phyloP scores from a whole-genome alignment of 768 basidiomycete species.

The Pisolithus sp. region DNA sequence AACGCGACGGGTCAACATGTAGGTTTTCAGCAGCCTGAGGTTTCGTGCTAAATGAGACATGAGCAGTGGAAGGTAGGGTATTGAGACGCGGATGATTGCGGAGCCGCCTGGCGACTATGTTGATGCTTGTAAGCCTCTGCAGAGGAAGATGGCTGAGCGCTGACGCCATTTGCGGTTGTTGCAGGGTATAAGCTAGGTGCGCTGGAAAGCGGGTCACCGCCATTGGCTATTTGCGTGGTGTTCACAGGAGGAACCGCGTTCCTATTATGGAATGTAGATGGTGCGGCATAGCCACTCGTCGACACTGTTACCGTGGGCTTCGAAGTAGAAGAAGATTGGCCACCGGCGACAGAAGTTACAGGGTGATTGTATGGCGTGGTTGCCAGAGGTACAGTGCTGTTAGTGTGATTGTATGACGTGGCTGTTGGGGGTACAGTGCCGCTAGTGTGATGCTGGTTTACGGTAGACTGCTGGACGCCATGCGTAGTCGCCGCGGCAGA shows the following conservation, averaged over 20 bases:
- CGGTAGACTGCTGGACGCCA: neutral
- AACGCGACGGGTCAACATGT: constrained; percentile 14
- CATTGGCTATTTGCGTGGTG: neutral
- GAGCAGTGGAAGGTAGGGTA: constrained; percentile 7
- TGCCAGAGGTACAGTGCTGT: neutral
- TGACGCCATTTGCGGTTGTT: constrained; percentile 1
- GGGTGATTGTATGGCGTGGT: constrained; percentile 3
- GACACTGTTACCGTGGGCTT: constrained; percentile 5
- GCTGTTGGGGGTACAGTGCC: neutral
- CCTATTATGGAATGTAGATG: constrained; percentile 8
- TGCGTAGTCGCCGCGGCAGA: neutral
- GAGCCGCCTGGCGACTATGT: constrained; percentile 11
- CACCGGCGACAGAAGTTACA: neutral
- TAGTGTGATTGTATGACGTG: constrained; percentile 3
- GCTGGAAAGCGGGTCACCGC: constrained; percentile 5
- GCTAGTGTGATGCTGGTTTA: neutral
- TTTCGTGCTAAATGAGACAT: constrained; percentile 12
- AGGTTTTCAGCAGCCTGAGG: constrained; percentile 17
- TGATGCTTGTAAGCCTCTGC: constrained; percentile 18
- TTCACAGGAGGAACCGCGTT: neutral
- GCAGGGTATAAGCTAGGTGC: constrained; percentile 7
- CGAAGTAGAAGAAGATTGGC: constrained; percentile 7
- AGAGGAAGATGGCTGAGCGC: constrained; percentile 7
- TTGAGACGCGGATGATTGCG: constrained; percentile 9
- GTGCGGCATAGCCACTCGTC: neutral